These are phyloP conservation scores for Metarhizium guizhouense DNA, from an alignment of 2,329 filamentous ascomycete species.

Conservation along the genomic window DNA sequence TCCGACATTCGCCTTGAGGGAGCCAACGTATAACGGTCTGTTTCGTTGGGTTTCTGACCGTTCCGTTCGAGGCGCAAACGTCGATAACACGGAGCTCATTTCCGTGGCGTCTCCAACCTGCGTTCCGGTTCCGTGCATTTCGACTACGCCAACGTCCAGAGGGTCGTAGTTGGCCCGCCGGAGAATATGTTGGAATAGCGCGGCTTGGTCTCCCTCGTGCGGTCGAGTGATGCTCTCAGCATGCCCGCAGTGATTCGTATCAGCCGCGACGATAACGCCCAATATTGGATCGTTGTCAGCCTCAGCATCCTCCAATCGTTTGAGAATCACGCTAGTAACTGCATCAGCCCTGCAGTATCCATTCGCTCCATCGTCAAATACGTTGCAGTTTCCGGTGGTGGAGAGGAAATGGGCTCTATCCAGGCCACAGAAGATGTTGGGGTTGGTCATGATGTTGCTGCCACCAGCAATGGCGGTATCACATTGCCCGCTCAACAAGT, in stretches of 20 bases:
- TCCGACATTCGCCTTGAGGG: conserved; percentile 56
- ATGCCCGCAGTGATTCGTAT: conserved; percentile 75
- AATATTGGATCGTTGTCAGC: conserved; percentile 69
- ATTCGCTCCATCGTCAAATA: conserved; percentile 71
- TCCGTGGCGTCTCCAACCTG: conserved; percentile 81
- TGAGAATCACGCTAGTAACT: conserved; percentile 66
- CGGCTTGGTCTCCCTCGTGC: conserved; percentile 66
- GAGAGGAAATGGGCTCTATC: conserved; percentile 5
- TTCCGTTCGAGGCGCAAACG: conserved; percentile 37
- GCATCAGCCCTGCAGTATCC: conserved; percentile 77
- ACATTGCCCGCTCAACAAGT: conserved; percentile 5
- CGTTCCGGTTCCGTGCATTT: conserved; percentile 89
- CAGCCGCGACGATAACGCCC: conserved; percentile 65
- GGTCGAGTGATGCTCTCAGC: conserved; percentile 79
- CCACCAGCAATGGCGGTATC: conserved; percentile 6
- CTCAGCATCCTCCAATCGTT: conserved; percentile 70
- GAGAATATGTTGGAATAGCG: conserved; percentile 57
- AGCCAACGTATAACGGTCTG: conserved; percentile 51
- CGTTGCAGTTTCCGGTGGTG: conserved; percentile 40
- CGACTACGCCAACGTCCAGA: conserved; percentile 70
- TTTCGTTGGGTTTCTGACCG: conserved; percentile 32
- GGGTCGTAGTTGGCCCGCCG: conserved; percentile 67
- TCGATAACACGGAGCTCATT: conserved; percentile 64
- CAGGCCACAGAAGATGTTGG: conserved; percentile 2
- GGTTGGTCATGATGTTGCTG: conserved; percentile 9